phyloP scores from a whole-genome alignment of 2,329 filamentous ascomycete species.

The Rachicladosporium sp. region DNA sequence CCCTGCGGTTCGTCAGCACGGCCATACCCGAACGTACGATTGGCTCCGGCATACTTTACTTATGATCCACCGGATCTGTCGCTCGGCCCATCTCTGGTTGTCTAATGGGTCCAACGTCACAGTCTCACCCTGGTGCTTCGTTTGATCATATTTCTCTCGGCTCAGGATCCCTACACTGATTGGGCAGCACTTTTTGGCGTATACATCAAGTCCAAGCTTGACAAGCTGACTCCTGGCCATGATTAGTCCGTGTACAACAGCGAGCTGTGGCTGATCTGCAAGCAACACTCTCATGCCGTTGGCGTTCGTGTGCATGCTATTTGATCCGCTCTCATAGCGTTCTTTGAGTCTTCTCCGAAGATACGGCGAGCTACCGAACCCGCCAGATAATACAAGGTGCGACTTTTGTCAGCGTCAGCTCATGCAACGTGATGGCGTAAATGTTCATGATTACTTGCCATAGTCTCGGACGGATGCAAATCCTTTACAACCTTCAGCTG shows the following conservation, averaged over 20 bases:
- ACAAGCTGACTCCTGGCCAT: not conserved
- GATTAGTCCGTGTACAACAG: conserved; percentile 2
- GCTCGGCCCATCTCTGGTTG: conserved; percentile 8
- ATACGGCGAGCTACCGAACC: conserved; percentile 31
- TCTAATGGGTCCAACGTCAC: conserved; percentile 6
- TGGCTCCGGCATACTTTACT: too few relatives aligned
- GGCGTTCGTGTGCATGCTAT: not conserved
- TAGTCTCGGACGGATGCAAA: conserved; percentile 19
- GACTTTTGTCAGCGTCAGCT: conserved; percentile 3
- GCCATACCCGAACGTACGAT: too few relatives aligned
- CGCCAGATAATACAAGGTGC: conserved; percentile 31
- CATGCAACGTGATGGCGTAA: not conserved
- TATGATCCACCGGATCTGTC: conserved; percentile 10
- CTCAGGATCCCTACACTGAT: conserved; percentile 6
- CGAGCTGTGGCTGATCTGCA: conserved; percentile 9
- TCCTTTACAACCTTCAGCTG: conserved; percentile 21
- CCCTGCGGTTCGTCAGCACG: conserved; percentile 5
- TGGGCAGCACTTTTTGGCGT: conserved; percentile 4
- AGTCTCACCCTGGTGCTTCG: conserved; percentile 6
- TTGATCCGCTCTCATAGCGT: conserved; percentile 19
- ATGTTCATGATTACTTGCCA: conserved; percentile 7
- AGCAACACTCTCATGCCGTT: conserved; percentile 20
- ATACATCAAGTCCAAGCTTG: conserved; percentile 3
- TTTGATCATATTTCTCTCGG: conserved; percentile 5
- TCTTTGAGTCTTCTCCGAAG: conserved; percentile 25